Percentiles rank a stretch among this genome's conserved stretches.
Conservation (phyloP, 768 basidiomycete species). For the Amanita exitialis region DNA sequence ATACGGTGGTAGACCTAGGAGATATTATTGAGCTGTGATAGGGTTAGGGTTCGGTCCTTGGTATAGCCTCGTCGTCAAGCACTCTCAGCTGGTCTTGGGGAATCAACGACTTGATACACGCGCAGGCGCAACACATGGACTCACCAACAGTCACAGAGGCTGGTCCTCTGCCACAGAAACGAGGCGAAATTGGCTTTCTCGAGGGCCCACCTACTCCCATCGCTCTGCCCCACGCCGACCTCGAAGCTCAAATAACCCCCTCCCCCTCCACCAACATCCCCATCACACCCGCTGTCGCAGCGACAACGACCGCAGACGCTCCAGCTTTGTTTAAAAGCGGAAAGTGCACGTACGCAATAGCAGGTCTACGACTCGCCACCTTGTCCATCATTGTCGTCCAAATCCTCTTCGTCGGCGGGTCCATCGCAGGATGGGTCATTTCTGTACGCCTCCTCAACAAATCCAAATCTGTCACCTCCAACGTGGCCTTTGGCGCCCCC, state of each 20-base stretch:
- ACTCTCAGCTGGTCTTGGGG: background rate
- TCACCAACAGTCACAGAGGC: slow-evolving; percentile 25
- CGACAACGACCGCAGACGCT: slow-evolving; percentile 1
- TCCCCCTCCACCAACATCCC: slow-evolving; percentile 9
- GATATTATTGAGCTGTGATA: slow-evolving; percentile 32
- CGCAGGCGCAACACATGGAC: background rate
- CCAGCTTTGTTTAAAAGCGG: slow-evolving; percentile 4
- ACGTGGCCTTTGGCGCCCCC: slow-evolving; percentile 13
- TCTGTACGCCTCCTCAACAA: slow-evolving; percentile 13
- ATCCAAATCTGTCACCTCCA: slow-evolving; percentile 3
- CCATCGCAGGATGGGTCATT: slow-evolving; percentile 49
- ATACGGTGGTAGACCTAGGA: slow-evolving; percentile 76
- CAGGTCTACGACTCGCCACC: slow-evolving; percentile 37
- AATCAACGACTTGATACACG: background rate
- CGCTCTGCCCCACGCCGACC: slow-evolving; percentile 27
- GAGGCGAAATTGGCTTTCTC: slow-evolving; percentile 56
- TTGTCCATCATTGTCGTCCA: slow-evolving; percentile 33
- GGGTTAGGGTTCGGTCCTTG: slow-evolving; percentile 5
- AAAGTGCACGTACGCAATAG: slow-evolving; percentile 18
- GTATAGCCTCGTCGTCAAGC: slow-evolving; percentile 1
- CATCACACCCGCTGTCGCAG: slow-evolving; percentile 9
- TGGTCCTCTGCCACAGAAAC: slow-evolving; percentile 51
- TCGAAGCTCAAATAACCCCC: slow-evolving; percentile 7
- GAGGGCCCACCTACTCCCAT: slow-evolving; percentile 34
- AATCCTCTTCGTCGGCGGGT: slow-evolving; percentile 29